Base-by-base conservation (phyloP, 192 early-diverging fungal genomes). In the Coemansia sp. region DNA sequence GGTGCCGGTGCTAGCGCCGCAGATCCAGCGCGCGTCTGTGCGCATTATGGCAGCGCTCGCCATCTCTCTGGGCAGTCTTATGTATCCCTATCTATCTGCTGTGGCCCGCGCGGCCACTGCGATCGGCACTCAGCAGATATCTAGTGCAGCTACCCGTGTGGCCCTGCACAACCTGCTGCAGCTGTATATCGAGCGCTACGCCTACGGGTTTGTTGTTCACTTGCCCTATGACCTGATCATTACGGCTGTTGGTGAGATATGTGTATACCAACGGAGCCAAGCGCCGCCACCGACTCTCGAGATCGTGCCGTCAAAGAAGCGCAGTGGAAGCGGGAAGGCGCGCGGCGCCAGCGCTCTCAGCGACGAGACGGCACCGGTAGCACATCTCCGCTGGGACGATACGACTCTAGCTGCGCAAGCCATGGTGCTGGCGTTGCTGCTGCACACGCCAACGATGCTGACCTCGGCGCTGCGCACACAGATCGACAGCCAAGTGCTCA, bases 1-100 rank as follows among this genome's bases (percentile, higher is more conserved):
- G 32, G 41, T 72, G 8, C 62, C 64, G 0, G 36, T 71, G 52
- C 61, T 72, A 15, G 35, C 75, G 9, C 69, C 69, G 14, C 64
- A 72, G 44, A 44, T 78, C 11, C 69, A 78, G 48, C 45, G 60
- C 20, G 64, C 64, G 0, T 56, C 75, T 6, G 60, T 78, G 9
- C 67, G 65, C 30, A 62, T 72, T 31, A 31, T 78, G 56, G 69
- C 70, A 0, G 52, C 50, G 8, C 39, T 78, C 20, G 60, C 54
- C 4, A 53, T 72, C 15, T 32, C 69, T 7, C 39, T 78, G 50
- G 60, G 64, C 25, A 45, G 50, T 27, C 50, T 57, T 29, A 63
- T 78, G 70, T 39, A 62, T 7, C 75, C 75, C 20, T 68, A 53
- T 35, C 22, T 78, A 58, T 56, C 60, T 7, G 25, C 42, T 2